phyloP scores from a whole-genome alignment of 257 asterid species.

The Linaria vulgaris region DNA sequence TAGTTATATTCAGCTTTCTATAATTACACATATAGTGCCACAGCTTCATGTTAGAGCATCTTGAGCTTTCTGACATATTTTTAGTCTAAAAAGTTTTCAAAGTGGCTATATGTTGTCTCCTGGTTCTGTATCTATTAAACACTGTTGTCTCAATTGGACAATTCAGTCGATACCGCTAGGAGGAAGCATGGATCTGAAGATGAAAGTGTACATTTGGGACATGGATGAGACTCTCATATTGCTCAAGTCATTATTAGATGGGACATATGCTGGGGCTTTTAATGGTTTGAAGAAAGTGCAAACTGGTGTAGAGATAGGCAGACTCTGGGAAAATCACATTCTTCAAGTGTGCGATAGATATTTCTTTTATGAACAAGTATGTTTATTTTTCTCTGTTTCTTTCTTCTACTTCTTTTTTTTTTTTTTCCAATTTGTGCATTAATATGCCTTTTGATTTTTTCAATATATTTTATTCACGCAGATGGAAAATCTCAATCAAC shows the following conservation, averaged over 20 bases:
- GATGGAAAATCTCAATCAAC: constrained; percentile 83
- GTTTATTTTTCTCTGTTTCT: neutral
- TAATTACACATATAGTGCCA: neutral
- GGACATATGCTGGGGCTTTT: constrained; percentile 69
- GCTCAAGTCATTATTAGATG: constrained; percentile 72
- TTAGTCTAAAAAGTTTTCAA: neutral
- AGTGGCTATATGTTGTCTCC: constrained; percentile 10
- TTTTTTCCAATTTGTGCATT: neutral
- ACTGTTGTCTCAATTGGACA: constrained; percentile 14
- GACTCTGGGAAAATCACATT: constrained; percentile 79
- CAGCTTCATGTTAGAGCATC: constrained; percentile 5
- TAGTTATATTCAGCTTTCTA: neutral
- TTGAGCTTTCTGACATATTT: neutral
- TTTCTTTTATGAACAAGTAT: constrained; percentile 88
- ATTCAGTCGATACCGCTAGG: neutral
- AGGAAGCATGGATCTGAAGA: constrained; percentile 50
- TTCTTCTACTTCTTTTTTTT: neutral
- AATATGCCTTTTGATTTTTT: constrained; percentile 20
- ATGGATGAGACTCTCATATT: constrained; percentile 97
- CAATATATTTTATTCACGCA: constrained; percentile 33
- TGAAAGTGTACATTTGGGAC: constrained; percentile 90
- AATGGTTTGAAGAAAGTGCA: constrained; percentile 63
- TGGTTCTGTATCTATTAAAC: constrained; percentile 22
- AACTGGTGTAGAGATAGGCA: constrained; percentile 69
- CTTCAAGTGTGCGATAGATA: constrained; percentile 74